Evolutionary conservation across 495 filamentous ascomycete species (phyloP).

Genomic region (Xylaria nigripes): DNA sequence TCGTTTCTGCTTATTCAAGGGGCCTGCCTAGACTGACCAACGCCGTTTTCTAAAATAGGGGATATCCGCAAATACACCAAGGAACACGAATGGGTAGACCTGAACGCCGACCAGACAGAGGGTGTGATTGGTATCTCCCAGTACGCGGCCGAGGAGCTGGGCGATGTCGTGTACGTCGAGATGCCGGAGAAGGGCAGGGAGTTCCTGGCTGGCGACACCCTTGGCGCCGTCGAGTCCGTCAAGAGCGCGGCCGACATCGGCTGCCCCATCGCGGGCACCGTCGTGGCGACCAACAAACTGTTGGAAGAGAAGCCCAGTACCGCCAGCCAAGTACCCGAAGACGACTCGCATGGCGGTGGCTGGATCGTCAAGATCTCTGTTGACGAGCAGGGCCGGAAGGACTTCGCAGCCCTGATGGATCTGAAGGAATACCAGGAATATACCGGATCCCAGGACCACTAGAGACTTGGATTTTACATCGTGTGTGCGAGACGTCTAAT

Average conservation of each 20-base stretch:
- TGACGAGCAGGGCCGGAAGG: constrained; percentile 49
- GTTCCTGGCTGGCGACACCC: constrained; percentile 62
- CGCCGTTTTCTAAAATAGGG: constrained; percentile 23
- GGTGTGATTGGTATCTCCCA: constrained; percentile 75
- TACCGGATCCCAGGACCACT: constrained; percentile 36
- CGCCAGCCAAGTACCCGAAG: constrained; percentile 75
- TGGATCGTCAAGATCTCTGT: constrained; percentile 85
- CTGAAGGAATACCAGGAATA: constrained; percentile 63
- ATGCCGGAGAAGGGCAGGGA: constrained; percentile 60
- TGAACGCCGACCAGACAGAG: constrained; percentile 63
- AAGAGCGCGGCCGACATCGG: constrained; percentile 96
- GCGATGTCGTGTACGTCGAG: constrained; percentile 96
- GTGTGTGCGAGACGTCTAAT: background rate
- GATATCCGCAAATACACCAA: constrained; percentile 82
- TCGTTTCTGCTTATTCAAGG: background rate
- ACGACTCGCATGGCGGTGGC: constrained; percentile 63
- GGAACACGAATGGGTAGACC: constrained; percentile 97
- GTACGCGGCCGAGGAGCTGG: constrained; percentile 84
- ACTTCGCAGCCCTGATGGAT: constrained; percentile 69
- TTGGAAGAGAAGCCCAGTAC: constrained; percentile 76
- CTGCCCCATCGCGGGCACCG: constrained; percentile 69
- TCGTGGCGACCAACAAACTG: constrained; percentile 59
- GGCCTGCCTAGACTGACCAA: constrained; percentile 6
- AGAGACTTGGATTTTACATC: background rate
- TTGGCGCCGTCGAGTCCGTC: constrained; percentile 94